phyloP scores from a whole-genome alignment of 192 early-diverging fungal genomes.

The Backusella sp. region DNA sequence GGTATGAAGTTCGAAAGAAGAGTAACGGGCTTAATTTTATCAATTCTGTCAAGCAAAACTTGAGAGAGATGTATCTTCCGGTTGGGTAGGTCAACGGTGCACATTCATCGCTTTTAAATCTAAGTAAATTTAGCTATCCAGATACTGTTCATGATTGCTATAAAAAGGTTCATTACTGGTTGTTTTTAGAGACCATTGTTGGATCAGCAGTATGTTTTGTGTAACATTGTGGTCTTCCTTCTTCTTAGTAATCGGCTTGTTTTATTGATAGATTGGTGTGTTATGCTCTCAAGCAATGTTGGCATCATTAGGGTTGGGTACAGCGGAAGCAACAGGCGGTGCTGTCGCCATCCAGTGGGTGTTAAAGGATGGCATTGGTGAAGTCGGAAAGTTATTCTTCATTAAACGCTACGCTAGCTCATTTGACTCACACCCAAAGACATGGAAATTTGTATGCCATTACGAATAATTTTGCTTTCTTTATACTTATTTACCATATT shows the following conservation, averaged over 20 bases:
- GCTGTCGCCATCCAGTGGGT: constrained; percentile 72
- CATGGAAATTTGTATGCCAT: constrained; percentile 60
- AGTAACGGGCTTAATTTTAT: constrained; percentile 10
- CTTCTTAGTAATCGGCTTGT: neutral
- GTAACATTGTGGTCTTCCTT: neutral
- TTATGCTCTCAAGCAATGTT: constrained; percentile 68
- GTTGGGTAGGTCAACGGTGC: constrained; percentile 34
- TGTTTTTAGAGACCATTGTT: constrained; percentile 62
- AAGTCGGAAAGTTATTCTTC: constrained; percentile 70
- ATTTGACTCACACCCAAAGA: constrained; percentile 73
- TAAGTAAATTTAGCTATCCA: constrained; percentile 44
- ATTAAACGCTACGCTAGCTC: constrained; percentile 64
- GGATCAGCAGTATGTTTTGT: constrained; percentile 51
- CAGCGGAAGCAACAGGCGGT: constrained; percentile 51
- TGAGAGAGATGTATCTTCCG: constrained; percentile 59
- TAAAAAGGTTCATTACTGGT: constrained; percentile 53
- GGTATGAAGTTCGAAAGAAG: constrained; percentile 12
- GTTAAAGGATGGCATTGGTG: constrained; percentile 65
- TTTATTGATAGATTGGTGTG: constrained; percentile 49
- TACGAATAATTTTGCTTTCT: neutral
- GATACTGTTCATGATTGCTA: constrained; percentile 59
- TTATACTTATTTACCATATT: neutral
- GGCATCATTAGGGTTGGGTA: constrained; percentile 54
- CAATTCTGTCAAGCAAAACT: constrained; percentile 33
- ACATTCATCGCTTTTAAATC: neutral